phyloP scores from a whole-genome alignment of 305 asterid genomes.

The Fraxinus floribunda region DNA sequence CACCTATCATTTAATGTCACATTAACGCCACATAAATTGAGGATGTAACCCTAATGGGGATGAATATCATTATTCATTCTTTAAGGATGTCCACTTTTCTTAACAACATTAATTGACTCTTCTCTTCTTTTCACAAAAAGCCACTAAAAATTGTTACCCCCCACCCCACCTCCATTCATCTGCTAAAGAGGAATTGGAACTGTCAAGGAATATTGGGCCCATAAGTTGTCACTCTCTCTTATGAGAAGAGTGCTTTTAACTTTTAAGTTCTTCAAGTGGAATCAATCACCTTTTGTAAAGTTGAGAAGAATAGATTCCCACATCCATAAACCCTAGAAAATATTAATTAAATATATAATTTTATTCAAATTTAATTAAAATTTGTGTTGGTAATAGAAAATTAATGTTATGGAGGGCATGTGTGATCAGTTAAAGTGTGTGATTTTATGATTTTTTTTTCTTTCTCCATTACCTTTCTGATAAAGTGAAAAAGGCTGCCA shows the following conservation, averaged over 20 bases:
- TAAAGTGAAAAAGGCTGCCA: conserved; percentile 36
- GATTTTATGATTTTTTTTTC: conserved; percentile 17
- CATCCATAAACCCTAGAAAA: conserved; percentile 29
- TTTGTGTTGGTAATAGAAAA: conserved; percentile 33
- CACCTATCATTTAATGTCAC: no score
- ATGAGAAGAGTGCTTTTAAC: conserved; percentile 13
- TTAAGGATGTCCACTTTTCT: neutral
- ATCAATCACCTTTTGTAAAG: conserved; percentile 52
- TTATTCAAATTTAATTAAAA: conserved; percentile 23
- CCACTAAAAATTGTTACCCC: conserved; percentile 33
- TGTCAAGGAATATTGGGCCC: conserved; percentile 48
- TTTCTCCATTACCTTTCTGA: conserved; percentile 26
- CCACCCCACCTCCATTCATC: neutral
- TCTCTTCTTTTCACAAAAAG: conserved; percentile 55
- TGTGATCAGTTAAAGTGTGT: conserved; percentile 24
- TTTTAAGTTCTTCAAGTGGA: conserved; percentile 44
- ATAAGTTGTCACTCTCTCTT: conserved; percentile 44
- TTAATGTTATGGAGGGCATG: conserved; percentile 40
- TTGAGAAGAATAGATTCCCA: conserved; percentile 47
- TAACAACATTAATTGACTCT: neutral
- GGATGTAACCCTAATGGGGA: no score
- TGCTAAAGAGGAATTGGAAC: conserved; percentile 28
- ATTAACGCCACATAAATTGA: no score
- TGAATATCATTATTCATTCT: no score
- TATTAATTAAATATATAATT: conserved; percentile 5